Evolutionary conservation across 2,329 filamentous ascomycete genomes (phyloP).

Genomic region (Lithohypha guttulata): DNA sequence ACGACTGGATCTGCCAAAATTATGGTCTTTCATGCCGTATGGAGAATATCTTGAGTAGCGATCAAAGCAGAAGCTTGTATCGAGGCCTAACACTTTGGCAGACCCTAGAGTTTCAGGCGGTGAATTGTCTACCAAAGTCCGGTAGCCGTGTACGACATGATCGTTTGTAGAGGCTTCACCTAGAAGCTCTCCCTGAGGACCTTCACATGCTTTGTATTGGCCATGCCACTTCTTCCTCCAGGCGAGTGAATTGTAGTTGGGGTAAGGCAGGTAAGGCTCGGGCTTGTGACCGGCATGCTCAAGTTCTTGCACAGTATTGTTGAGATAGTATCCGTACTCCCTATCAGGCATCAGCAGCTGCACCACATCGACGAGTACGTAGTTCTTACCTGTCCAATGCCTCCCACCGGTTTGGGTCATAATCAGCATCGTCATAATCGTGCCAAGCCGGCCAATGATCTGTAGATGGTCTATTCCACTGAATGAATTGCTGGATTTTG

Average conservation of each 20-base stretch:
- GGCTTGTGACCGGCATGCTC: conserved; percentile 25
- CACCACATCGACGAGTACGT: background rate
- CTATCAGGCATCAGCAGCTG: background rate
- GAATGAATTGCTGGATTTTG: conserved; percentile 7
- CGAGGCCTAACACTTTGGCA: conserved; percentile 49
- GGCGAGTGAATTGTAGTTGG: conserved; percentile 52
- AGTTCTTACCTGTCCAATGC: conserved; percentile 5
- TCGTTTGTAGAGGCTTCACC: conserved; percentile 47
- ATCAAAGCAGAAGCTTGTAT: conserved; percentile 57
- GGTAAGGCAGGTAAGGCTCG: conserved; percentile 59
- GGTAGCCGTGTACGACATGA: conserved; percentile 48
- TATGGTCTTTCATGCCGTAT: conserved; percentile 25
- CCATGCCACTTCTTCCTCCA: conserved; percentile 51
- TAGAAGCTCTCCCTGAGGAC: conserved; percentile 41
- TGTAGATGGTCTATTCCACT: conserved; percentile 8
- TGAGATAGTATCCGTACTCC: conserved; percentile 9
- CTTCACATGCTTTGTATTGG: conserved; percentile 51
- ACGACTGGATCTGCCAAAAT: conserved; percentile 13
- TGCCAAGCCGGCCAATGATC: conserved; percentile 11
- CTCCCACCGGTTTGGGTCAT: conserved; percentile 10
- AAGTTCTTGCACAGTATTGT: conserved; percentile 7
- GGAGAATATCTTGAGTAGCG: conserved; percentile 57
- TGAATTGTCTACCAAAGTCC: conserved; percentile 42
- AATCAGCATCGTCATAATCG: conserved; percentile 7
- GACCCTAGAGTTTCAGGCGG: conserved; percentile 53